Conservation (phyloP, 2,329 filamentous ascomycete species). For the Pyricularia grisea region DNA sequence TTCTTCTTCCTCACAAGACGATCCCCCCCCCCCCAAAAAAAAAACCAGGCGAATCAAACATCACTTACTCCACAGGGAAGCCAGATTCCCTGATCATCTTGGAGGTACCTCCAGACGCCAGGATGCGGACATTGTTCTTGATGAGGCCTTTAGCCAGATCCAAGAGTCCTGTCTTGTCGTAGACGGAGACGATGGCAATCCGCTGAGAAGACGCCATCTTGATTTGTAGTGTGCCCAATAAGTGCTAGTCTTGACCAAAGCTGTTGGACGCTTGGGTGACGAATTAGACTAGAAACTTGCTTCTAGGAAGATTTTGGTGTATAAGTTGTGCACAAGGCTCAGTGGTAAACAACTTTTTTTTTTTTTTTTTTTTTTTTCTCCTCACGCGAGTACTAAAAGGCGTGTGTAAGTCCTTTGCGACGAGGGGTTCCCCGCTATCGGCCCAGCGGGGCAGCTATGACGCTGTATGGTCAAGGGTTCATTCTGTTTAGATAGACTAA, state of each 20-base stretch:
- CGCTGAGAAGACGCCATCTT: constrained; percentile 36
- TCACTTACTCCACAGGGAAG: constrained; percentile 79
- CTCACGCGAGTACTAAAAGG: neutral
- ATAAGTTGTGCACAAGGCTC: neutral
- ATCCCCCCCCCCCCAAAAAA: too few relatives aligned
- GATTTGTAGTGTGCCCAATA: neutral
- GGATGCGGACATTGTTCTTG: constrained; percentile 81
- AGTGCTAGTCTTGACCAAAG: neutral
- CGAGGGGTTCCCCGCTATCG: constrained; percentile 1
- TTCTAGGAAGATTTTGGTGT: neutral
- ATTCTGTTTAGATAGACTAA: neutral
- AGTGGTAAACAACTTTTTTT: neutral
- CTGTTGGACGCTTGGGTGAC: neutral
- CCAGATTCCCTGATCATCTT: constrained; percentile 95
- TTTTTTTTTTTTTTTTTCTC: neutral
- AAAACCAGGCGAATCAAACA: constrained; percentile 9
- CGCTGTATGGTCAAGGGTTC: neutral
- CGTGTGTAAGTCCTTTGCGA: neutral
- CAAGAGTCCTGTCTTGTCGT: constrained; percentile 93
- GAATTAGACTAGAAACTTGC: neutral
- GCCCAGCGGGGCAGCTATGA: neutral
- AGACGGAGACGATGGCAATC: constrained; percentile 91
- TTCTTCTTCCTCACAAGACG: neutral
- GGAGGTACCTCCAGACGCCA: constrained; percentile 91
- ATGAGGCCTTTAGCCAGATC: constrained; percentile 87